Percentiles rank a stretch among this genome's conserved stretches.
Conservation (phyloP, 371 early-diverging fungal genomes). For the Massospora cicadina region DNA sequence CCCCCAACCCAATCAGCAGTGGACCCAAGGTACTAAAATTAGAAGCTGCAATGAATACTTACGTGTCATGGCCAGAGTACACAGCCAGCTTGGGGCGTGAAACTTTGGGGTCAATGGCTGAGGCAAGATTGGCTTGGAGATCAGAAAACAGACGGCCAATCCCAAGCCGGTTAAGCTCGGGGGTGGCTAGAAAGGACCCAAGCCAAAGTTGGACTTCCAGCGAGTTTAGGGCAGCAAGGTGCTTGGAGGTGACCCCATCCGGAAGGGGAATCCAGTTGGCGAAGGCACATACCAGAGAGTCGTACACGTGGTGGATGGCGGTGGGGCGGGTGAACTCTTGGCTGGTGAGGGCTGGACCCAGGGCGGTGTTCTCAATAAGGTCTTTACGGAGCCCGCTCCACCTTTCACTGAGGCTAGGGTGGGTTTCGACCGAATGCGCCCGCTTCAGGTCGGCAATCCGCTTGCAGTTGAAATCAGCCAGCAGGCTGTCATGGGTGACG, state of each 20-base stretch:
- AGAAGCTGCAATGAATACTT: constrained; percentile 10
- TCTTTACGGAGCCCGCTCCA: neutral
- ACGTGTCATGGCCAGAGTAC: constrained; percentile 65
- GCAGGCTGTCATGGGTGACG: constrained; percentile 23
- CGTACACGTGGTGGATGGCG: constrained; percentile 12
- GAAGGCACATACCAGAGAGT: constrained; percentile 24
- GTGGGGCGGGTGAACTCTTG: neutral
- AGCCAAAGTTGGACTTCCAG: constrained; percentile 9
- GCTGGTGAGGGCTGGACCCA: constrained; percentile 18
- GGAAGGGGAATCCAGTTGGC: constrained; percentile 30
- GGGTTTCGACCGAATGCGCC: neutral
- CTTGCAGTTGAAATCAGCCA: constrained; percentile 24
- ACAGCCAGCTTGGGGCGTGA: constrained; percentile 33
- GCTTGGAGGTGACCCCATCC: constrained; percentile 16
- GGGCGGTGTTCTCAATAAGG: constrained; percentile 12
- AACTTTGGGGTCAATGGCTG: constrained; percentile 17
- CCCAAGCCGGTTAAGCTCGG: constrained; percentile 25
- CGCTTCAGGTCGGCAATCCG: constrained; percentile 20
- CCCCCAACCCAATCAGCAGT: constrained; percentile 30
- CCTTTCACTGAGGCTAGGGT: neutral
- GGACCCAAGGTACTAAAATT: constrained; percentile 38
- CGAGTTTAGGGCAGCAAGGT: neutral
- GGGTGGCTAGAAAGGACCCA: constrained; percentile 12
- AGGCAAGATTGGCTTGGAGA: constrained; percentile 24
- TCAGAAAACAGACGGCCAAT: constrained; percentile 33